Evolutionary conservation across 106 monocot genomes (phyloP).

Genomic region (Vanilla planifolia): DNA sequence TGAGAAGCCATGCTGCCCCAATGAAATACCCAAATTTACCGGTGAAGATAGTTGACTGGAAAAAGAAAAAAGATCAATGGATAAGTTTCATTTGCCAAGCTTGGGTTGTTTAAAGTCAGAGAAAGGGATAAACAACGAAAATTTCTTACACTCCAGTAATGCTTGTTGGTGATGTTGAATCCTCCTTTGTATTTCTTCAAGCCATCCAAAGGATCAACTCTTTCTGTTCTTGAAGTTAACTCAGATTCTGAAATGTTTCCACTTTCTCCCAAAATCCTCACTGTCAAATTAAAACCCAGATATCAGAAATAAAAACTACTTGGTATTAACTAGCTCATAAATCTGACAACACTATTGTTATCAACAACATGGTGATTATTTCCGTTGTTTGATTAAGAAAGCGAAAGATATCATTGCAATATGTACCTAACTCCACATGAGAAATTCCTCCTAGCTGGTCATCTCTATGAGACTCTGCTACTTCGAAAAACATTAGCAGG

Average conservation of each 20-base stretch:
- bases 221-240: slow-evolving; percentile 36
- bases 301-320: background rate
- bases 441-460: background rate
- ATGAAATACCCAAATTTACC: slow-evolving; percentile 78
- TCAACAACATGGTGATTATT: background rate
- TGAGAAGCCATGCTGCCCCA: slow-evolving; percentile 52
- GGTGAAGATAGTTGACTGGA: slow-evolving; percentile 78
- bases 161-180: slow-evolving; percentile 80
- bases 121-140: background rate
- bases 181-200: slow-evolving; percentile 82
- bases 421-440: background rate
- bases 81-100: background rate
- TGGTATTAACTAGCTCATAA: background rate
- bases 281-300: slow-evolving; percentile 1
- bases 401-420: background rate
- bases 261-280: slow-evolving; percentile 26
- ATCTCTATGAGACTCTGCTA: background rate
- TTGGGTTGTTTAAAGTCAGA: background rate
- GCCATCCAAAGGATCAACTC: slow-evolving; percentile 68
- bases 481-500: background rate
- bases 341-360: background rate
- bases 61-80: slow-evolving; percentile 3
- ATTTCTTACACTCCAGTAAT: slow-evolving; percentile 94
- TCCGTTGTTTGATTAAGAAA: background rate
- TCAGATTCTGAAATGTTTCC: slow-evolving; percentile 20